These are phyloP conservation scores for Euphorbia celastroides DNA, from an alignment of 441 rosid species.

Conservation along the genomic window DNA sequence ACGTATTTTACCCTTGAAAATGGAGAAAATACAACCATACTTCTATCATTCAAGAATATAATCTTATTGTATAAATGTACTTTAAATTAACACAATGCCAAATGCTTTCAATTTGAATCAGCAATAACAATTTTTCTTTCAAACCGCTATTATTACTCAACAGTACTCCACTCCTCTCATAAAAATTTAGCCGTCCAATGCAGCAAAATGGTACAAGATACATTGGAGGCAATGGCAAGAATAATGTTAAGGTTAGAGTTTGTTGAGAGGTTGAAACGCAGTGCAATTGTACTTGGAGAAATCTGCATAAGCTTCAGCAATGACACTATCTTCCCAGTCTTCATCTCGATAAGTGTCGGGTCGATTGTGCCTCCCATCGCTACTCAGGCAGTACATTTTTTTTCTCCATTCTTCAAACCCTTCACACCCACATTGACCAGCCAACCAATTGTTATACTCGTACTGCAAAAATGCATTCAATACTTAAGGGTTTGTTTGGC, in stretches of 20 bases:
- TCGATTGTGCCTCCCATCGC: conserved; percentile 6
- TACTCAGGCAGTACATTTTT: conserved; percentile 32
- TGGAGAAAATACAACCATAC: no score
- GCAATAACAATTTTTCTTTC: no score
- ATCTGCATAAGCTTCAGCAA: conserved; percentile 31
- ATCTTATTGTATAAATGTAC: no score
- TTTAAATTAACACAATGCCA: no score
- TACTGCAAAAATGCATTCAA: conserved; percentile 25
- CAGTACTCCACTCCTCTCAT: no score
- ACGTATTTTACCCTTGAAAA: no score
- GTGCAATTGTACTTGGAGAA: conserved; percentile 11
- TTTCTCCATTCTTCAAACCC: conserved; percentile 57
- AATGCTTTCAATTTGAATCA: no score
- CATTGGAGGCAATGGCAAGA: neutral
- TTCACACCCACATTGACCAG: conserved; percentile 37
- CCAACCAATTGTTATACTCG: conserved; percentile 62
- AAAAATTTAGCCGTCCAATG: no score
- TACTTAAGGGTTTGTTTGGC: no score
- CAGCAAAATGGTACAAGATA: no score
- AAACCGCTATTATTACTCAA: no score
- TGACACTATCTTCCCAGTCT: conserved; percentile 51
- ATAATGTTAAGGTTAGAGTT: neutral
- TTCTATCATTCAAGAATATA: no score
- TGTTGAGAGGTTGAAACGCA: neutral
- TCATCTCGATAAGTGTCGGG: conserved; percentile 63